Evolutionary conservation across 768 basidiomycete species (phyloP), one percentile per base, ranked within the genome.

Genomic region (Vararia minispora): DNA sequence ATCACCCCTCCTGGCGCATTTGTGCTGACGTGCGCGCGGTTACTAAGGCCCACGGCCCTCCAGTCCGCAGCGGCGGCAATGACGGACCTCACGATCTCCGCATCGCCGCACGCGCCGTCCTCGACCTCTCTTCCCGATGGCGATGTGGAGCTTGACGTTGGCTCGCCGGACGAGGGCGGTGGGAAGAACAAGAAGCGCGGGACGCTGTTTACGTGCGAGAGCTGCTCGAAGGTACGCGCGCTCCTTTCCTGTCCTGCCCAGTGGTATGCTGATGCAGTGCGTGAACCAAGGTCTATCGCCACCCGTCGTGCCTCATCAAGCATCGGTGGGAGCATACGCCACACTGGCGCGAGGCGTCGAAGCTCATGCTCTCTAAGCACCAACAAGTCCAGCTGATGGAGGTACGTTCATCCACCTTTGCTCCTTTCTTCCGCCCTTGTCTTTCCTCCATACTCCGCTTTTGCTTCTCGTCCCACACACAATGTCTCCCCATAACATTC

Each of bases 281-380:
- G 9, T 10, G 22, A 25, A 26, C 27, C 16, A 11, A 86, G 83
- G 76, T 86, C 27, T 89, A 87, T 58, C 77, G 83, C 37, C 92
- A 98, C 59, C 90, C 90, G 2, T 88, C 85, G 10, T 97, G 92
- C 59, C 67, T 98, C 33, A 86, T 92, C 59, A 97, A 97, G 59
- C 94, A 98, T 54, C 83, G 94, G 24, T 98, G 94, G 94, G 92
- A 97, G 53, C 89, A 94, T 54, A 88, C 86, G 24, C 86, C 87
- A 14, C 90, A 95, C 52, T 98, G 94, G 94, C 80, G 84, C 30
- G 87, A 91, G 56, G 84, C 91, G 2, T 73, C 82, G 47, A 88
- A 91, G 56, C 79, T 91, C 50, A 75, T 90, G 23, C 66, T 97
- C 41, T 87, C 81, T 60, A 98, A 97, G 61, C 92, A 97, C 56